These are phyloP conservation scores for Emmonsia crescens DNA, from an alignment of 2,329 filamentous ascomycete genomes.

Conservation along the genomic window DNA sequence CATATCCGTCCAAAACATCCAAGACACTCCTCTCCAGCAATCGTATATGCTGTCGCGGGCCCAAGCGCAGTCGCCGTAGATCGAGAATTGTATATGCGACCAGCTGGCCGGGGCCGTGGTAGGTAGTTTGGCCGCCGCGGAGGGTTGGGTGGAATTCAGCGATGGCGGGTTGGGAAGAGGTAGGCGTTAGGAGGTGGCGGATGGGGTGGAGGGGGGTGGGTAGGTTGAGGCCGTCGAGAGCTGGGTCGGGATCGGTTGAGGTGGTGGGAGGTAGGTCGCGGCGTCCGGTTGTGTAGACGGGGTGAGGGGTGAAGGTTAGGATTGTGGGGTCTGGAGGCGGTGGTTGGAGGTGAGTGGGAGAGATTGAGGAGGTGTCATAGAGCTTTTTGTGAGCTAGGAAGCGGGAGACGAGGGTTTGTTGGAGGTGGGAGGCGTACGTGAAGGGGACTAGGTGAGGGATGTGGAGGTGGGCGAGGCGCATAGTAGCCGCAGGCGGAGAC, in stretches of 20 bases:
- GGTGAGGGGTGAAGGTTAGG: conserved; percentile 69
- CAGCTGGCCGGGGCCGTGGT: conserved; percentile 87
- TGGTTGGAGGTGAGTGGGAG: conserved; percentile 15
- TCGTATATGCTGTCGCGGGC: conserved; percentile 65
- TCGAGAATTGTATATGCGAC: conserved; percentile 91
- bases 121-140: conserved; percentile 86
- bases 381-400: conserved; percentile 52
- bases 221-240: conserved; percentile 31
- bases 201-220: conserved; percentile 28
- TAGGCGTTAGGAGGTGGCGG: conserved; percentile 22
- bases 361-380: conserved; percentile 16
- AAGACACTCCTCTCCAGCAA: conserved; percentile 69
- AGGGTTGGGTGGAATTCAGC: conserved; percentile 59
- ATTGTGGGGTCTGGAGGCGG: conserved; percentile 55
- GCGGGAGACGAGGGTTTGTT: conserved; percentile 45
- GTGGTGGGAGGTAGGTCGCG: conserved; percentile 49
- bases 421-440: conserved; percentile 43
- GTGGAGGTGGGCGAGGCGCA: conserved; percentile 52
- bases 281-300: conserved; percentile 83
- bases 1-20: conserved; percentile 49
- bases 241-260: conserved; percentile 11
- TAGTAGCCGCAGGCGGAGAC: conserved; percentile 14
- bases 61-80: conserved; percentile 56
- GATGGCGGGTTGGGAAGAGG: conserved; percentile 20
- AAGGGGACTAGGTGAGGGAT: conserved; percentile 47